These are phyloP conservation scores for Candida railenensis DNA, from an alignment of 805 yeast genomes.

Conservation along the genomic window DNA sequence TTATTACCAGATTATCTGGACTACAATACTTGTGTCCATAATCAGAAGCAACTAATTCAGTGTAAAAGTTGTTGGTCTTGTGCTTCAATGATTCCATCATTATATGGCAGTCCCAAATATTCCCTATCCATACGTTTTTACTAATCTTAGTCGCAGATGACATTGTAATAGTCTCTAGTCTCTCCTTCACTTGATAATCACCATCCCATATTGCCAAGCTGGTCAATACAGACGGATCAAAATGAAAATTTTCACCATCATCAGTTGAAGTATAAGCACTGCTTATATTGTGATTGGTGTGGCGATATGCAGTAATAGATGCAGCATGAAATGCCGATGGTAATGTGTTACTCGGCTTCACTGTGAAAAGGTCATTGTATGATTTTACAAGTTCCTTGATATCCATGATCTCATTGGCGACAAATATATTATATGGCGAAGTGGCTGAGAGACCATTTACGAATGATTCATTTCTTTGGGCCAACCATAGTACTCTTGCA, in stretches of 20 bases:
- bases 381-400: neutral
- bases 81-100: constrained; percentile 15
- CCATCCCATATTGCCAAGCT: constrained; percentile 51
- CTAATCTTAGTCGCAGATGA: constrained; percentile 67
- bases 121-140: constrained; percentile 75
- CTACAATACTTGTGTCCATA: neutral
- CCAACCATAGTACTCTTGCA: constrained; percentile 35
- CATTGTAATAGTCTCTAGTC: constrained; percentile 81
- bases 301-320: neutral
- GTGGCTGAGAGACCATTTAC: constrained; percentile 4
- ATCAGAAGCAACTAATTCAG: neutral
- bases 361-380: constrained; percentile 11
- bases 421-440: constrained; percentile 20
- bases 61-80: neutral
- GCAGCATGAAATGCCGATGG: constrained; percentile 7
- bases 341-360: constrained; percentile 10
- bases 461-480: constrained; percentile 29
- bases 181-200: constrained; percentile 69
- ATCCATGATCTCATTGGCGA: constrained; percentile 12
- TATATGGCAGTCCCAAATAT: constrained; percentile 65
- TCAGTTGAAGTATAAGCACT: neutral
- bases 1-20: neutral
- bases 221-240: neutral
- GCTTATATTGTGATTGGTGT: neutral
- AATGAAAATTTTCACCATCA: neutral